Conservation (phyloP, 352 stramenopile species). For the Peronospora belbahrii region DNA sequence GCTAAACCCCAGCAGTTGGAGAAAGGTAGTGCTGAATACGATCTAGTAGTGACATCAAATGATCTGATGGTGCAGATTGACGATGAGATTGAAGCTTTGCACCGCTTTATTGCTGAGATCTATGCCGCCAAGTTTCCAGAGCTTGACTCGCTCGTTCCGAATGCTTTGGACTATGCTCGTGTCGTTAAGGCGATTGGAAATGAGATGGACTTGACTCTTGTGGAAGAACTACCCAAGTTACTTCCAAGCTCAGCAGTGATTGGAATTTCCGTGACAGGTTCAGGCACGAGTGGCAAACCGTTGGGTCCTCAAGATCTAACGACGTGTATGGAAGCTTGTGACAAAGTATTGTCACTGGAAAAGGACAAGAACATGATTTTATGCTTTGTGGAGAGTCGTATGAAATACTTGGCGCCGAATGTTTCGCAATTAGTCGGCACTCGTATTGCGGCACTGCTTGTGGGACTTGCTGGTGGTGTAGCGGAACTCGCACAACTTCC, state of each 20-base stretch:
- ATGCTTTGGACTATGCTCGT: constrained; percentile 88
- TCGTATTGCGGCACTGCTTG: constrained; percentile 89
- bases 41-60: constrained; percentile 87
- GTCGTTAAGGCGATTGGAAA: constrained; percentile 90
- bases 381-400: constrained; percentile 88
- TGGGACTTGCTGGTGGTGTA: constrained; percentile 93
- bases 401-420: constrained; percentile 91
- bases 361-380: constrained; percentile 84
- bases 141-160: constrained; percentile 90
- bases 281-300: constrained; percentile 83
- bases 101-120: constrained; percentile 87
- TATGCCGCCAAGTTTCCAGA: constrained; percentile 93
- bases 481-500: constrained; percentile 91
- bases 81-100: constrained; percentile 87
- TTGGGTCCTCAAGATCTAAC: constrained; percentile 64
- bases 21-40: constrained; percentile 68
- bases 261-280: constrained; percentile 90
- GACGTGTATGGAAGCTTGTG: constrained; percentile 65
- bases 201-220: constrained; percentile 90
- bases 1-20: constrained; percentile 32
- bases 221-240: constrained; percentile 82
- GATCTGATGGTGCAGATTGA: constrained; percentile 91
- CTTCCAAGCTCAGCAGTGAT: constrained; percentile 91
- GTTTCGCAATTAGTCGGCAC: constrained; percentile 91
- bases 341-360: constrained; percentile 86